phyloP scores from a whole-genome alignment of 192 early-diverging fungal genomes.

The Allomyces javanicus region DNA sequence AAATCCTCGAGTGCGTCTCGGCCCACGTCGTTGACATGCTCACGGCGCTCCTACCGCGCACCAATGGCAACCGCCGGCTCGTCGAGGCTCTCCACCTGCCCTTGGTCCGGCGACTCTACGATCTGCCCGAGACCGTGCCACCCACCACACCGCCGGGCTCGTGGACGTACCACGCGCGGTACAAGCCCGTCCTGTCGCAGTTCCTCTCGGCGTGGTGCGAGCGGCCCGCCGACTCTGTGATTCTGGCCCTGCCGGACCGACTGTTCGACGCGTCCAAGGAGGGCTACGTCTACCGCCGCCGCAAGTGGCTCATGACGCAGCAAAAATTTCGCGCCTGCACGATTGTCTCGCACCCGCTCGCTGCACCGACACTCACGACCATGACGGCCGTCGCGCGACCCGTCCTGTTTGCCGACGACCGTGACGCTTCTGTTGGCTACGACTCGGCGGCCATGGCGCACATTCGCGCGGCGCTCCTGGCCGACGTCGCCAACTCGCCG shows the following conservation, averaged over 20 bases:
- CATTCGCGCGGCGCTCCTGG: not conserved
- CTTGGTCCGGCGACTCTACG: not conserved
- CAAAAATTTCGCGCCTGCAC: not conserved
- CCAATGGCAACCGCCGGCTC: not conserved
- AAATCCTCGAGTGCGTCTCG: not conserved
- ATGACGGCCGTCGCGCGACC: not conserved
- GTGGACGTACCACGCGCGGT: not conserved
- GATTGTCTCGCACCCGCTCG: not conserved
- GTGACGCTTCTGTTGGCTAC: not conserved
- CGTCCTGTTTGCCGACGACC: not conserved
- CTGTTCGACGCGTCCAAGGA: not conserved
- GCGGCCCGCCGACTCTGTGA: not conserved
- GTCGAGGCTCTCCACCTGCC: not conserved
- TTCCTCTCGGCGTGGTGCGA: not conserved
- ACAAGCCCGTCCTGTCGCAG: not conserved
- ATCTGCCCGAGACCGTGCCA: not conserved
- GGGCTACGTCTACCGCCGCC: not conserved
- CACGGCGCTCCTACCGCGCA: not conserved
- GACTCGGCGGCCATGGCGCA: not conserved
- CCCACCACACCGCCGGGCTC: not conserved
- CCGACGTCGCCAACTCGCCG: not conserved
- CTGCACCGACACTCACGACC: not conserved
- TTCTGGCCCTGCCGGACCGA: not conserved
- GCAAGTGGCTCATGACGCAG: not conserved
- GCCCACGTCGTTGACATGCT: not conserved